phyloP scores from a whole-genome alignment of 1,284 basidiomycete genomes.

The Cystobasidiaceae sp. region DNA sequence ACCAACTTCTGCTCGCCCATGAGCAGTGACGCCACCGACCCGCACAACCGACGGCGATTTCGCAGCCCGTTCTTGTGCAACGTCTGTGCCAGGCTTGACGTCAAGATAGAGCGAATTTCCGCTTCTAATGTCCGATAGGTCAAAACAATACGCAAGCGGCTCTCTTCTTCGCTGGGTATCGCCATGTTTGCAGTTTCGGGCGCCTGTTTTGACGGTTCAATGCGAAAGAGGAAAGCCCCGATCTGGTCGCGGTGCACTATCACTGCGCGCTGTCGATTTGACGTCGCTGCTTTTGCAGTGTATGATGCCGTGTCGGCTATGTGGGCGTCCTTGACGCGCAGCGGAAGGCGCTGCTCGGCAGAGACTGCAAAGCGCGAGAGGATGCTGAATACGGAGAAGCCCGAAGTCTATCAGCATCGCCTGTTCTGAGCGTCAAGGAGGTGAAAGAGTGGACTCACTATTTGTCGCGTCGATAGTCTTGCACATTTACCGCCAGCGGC shows the following conservation, averaged over 20 bases:
- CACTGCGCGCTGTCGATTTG: not conserved
- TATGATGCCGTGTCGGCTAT: conserved; percentile 14
- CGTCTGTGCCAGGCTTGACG: not conserved
- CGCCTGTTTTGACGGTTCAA: not conserved
- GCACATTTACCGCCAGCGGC: conserved; percentile 75
- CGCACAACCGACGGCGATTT: not conserved
- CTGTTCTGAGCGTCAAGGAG: too few species aligned
- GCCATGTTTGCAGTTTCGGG: too few species aligned
- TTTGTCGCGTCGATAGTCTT: conserved; percentile 74
- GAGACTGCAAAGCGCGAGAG: conserved; percentile 28
- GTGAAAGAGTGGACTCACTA: conserved; percentile 48
- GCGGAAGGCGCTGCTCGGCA: conserved; percentile 13
- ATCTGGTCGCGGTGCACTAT: not conserved
- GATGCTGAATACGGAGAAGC: conserved; percentile 15
- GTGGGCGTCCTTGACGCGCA: conserved; percentile 19
- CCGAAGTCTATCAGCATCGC: too few species aligned
- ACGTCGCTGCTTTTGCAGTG: not conserved
- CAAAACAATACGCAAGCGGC: not conserved
- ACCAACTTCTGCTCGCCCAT: not conserved
- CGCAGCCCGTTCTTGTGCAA: not conserved
- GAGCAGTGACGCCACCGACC: not conserved
- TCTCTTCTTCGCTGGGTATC: not conserved
- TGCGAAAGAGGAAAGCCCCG: conserved; percentile 13
- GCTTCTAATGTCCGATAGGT: conserved; percentile 58
- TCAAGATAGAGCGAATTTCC: conserved; percentile 23